Conservation (phyloP, 768 basidiomycete species). For the Pleurotus eryngii region DNA sequence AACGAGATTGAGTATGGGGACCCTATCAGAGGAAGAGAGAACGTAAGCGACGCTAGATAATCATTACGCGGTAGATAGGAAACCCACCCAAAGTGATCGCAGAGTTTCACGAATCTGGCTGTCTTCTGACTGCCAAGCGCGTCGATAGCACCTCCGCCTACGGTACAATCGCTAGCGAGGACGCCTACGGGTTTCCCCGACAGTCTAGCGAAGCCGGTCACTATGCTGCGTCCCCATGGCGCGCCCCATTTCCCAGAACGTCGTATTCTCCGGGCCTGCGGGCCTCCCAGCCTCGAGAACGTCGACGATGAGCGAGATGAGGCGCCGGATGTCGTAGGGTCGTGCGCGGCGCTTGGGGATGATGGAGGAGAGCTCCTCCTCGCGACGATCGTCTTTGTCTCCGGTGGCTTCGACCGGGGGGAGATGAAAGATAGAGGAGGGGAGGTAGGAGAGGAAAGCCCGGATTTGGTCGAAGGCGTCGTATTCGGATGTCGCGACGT, state of each 20-base stretch:
- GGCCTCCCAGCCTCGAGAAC: slow-evolving; percentile 6
- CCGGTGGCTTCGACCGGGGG: slow-evolving; percentile 23
- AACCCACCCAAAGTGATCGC: slow-evolving; percentile 36
- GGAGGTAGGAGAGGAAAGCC: slow-evolving; percentile 34
- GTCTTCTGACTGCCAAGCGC: slow-evolving; percentile 37
- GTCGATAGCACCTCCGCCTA: slow-evolving; percentile 38
- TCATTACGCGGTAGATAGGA: neutral
- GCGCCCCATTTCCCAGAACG: slow-evolving; percentile 38
- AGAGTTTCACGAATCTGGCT: slow-evolving; percentile 34
- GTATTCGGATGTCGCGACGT: slow-evolving; percentile 30
- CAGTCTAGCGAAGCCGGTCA: slow-evolving; percentile 37
- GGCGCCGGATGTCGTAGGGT: slow-evolving; percentile 32
- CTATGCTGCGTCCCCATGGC: slow-evolving; percentile 33
- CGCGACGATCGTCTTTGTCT: slow-evolving; percentile 26
- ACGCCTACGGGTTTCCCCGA: slow-evolving; percentile 32
- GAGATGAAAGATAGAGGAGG: slow-evolving; percentile 34
- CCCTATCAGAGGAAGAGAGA: slow-evolving; percentile 13
- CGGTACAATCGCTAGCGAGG: slow-evolving; percentile 34
- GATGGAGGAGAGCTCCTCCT: slow-evolving; percentile 32
- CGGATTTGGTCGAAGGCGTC: slow-evolving; percentile 35
- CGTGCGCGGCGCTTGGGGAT: slow-evolving; percentile 33
- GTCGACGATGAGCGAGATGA: slow-evolving; percentile 33
- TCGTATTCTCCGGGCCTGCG: slow-evolving; percentile 14
- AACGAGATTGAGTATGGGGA: slow-evolving; percentile 37
- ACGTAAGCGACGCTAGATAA: neutral